Percentiles rank a stretch among this genome's conserved stretches.
Conservation (phyloP, 257 asterid species). For the Solanum etuberosum region DNA sequence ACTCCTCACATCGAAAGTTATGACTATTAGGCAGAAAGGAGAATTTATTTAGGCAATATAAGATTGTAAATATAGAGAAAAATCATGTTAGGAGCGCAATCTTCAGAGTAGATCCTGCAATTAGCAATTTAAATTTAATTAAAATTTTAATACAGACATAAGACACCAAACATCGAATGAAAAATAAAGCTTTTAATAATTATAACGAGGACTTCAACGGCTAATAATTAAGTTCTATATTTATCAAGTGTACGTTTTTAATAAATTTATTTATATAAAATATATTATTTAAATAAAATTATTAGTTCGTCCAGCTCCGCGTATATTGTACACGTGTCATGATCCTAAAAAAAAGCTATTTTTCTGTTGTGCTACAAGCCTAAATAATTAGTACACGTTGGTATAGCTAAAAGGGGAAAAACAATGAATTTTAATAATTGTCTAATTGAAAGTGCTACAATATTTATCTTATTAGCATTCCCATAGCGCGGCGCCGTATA, state of each 20-base stretch:
- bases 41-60: neutral
- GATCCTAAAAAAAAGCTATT: neutral
- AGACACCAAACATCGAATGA: rapidly evolving
- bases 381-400: neutral
- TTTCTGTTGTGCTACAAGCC: neutral
- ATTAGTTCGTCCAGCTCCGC: neutral
- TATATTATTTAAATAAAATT: neutral
- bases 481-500: neutral
- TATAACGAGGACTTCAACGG: rapidly evolving
- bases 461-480: neutral
- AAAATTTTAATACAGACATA: rapidly evolving
- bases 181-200: too few species aligned
- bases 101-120: too few species aligned
- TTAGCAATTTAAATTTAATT: too few species aligned
- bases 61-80: neutral
- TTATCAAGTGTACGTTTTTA: neutral
- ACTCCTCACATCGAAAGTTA: neutral
- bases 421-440: neutral
- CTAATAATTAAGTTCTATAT: too few species aligned
- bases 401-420: neutral
- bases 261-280: neutral
- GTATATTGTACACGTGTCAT: neutral
- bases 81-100: rapidly evolving
- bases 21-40: neutral
- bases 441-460: neutral